Base-by-base conservation (phyloP, 768 basidiomycete species). In the Pleurotus eryngii region DNA sequence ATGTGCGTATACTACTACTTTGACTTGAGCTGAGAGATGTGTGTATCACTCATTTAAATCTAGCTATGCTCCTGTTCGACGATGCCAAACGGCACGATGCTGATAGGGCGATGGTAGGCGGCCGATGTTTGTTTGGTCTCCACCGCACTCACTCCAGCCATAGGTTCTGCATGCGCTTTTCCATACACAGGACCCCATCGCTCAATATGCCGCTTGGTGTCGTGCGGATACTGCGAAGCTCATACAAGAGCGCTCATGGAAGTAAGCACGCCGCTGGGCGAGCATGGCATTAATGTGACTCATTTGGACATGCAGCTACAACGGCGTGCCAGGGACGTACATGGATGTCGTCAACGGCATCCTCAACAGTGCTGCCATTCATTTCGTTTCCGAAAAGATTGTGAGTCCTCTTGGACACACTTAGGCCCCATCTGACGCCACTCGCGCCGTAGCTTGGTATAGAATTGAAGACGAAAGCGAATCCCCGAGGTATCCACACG, bases 311-410 rank as follows among this genome's bases (percentile, higher is more conserved):
- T 8, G 30, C 20, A 66, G 67, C 26, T 71, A 73, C 49, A 58
- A 66, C n/a, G 69, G 69, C 27, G 59, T 70, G 15, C 61, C 68
- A 6, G 75, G 73, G 38, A 69, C 61, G 42, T 74, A 72, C 37
- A 63, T 83, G 55, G 78, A 84, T 60, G 71, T 83, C 57, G 76
- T 80, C 15, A 69, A 72, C 39, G 77, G 81, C 57, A 79, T 83
- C 9, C 69, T 80, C 65, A 81, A 81, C 51, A 65, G 76, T 8
- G 69, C 72, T 17, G 67, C 70, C 2, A 70, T 74, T 0, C 72
- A 77, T 55, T 77, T 78, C 69, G 71, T 72, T 24, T 72, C 75
- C 1, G 70, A 74, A 55, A 63, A 69, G 55, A 56, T 78, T 18
- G 76, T 76, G 47, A 22, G 72, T 64, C 27, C 26, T 47, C 17